Evolutionary conservation across 2,329 filamentous ascomycete species (phyloP).

Genomic region (Graphilbum sp.): DNA sequence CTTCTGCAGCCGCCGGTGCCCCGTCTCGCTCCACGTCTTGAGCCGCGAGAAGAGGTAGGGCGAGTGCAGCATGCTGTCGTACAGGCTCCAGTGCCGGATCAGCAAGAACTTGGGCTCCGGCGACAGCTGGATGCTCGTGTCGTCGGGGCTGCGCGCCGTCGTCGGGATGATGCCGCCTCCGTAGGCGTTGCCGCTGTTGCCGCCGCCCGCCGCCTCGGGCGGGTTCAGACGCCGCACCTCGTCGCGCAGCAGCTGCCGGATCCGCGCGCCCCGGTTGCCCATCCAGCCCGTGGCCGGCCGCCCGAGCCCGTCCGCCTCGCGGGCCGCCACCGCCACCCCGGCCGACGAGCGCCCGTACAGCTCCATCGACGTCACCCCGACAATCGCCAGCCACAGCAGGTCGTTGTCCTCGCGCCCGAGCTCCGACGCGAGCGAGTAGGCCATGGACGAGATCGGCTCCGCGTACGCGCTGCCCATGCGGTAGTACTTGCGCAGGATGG

Average conservation of each 20-base stretch:
- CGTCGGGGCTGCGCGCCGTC: conserved; percentile 72
- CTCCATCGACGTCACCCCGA: conserved; percentile 88
- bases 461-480: conserved; percentile 77
- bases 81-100: conserved; percentile 90
- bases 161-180: conserved; percentile 63
- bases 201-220: conserved; percentile 32
- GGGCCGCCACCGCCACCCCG: conserved; percentile 49
- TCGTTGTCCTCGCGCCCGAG: conserved; percentile 95
- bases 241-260: conserved; percentile 74
- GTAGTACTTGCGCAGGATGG: conserved; percentile 67
- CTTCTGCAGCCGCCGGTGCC: conserved; percentile 79
- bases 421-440: conserved; percentile 89
- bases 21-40: conserved; percentile 86
- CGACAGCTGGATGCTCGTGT: conserved; percentile 80
- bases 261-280: conserved; percentile 64
- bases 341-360: conserved; percentile 76
- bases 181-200: conserved; percentile 17
- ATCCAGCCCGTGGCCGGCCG: conserved; percentile 56
- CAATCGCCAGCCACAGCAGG: conserved; percentile 83
- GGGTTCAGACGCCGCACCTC: conserved; percentile 91
- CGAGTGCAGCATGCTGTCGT: conserved; percentile 96
- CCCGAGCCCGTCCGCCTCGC: conserved; percentile 29
- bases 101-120: conserved; percentile 88
- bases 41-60: conserved; percentile 84
- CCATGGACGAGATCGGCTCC: conserved; percentile 83